phyloP scores from a whole-genome alignment of 495 filamentous ascomycete species.

The Elasticomyces elasticus region DNA sequence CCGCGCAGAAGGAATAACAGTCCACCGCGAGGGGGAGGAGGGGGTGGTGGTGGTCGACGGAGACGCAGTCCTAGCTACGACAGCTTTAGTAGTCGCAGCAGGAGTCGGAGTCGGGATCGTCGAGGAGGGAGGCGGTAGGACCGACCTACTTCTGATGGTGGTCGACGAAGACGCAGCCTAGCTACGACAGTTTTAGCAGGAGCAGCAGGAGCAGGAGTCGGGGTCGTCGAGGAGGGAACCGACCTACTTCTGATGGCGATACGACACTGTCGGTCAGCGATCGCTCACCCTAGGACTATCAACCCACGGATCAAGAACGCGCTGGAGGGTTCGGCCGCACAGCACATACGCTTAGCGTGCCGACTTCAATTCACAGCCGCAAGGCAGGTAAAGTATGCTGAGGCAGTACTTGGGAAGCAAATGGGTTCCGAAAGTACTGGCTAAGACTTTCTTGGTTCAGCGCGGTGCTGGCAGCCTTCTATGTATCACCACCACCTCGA shows the following conservation, averaged over 20 bases:
- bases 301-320: no score
- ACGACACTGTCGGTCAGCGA: no score
- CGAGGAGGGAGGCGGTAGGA: slow-evolving; percentile 22
- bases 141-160: no score
- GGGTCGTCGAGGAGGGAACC: slow-evolving; percentile 23
- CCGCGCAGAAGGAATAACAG: neutral
- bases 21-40: slow-evolving; percentile 32
- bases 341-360: no score
- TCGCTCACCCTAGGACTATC: no score
- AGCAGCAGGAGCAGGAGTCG: slow-evolving; percentile 34
- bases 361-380: no score
- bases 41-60: slow-evolving; percentile 27
- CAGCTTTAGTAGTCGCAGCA: slow-evolving; percentile 44
- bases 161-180: slow-evolving; percentile 47
- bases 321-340: no score
- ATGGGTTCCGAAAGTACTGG: no score
- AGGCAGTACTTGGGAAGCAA: no score
- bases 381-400: no score
- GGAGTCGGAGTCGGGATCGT: slow-evolving; percentile 31
- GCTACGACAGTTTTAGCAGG: slow-evolving; percentile 49
- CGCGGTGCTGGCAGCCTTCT: neutral
- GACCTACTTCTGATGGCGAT: slow-evolving; percentile 14
- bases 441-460: no score
- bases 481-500: neutral
- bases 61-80: slow-evolving; percentile 52